These are phyloP conservation scores for Phalaenopsis hybrid DNA, from an alignment of 116 monocot genomes.

Conservation along the genomic window DNA sequence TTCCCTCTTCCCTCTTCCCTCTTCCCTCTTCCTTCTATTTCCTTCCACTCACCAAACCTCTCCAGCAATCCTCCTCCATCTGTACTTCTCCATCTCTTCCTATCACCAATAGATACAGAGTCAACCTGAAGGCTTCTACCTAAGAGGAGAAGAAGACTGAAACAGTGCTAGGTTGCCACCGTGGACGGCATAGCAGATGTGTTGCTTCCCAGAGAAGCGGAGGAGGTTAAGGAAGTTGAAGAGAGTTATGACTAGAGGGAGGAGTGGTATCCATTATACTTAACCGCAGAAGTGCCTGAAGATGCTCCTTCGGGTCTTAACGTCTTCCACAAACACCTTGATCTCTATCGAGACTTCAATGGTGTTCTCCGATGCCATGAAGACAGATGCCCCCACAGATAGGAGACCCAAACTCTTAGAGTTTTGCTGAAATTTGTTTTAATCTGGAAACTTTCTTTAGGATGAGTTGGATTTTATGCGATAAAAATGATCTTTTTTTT, in stretches of 20 bases:
- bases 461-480: background rate
- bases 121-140: background rate
- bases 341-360: constrained; percentile 35
- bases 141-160: background rate
- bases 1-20: background rate
- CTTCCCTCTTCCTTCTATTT: background rate
- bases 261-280: constrained; percentile 65
- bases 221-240: constrained; percentile 4
- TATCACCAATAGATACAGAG: background rate
- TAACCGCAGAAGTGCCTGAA: constrained; percentile 37
- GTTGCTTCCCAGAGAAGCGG: constrained; percentile 22
- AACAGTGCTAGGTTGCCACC: constrained; percentile 14
- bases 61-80: background rate
- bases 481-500: background rate
- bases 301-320: constrained; percentile 47
- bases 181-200: constrained; percentile 19
- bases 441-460: background rate
- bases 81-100: background rate
- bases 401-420: background rate
- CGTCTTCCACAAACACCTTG: constrained; percentile 50
- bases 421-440: background rate
- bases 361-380: constrained; percentile 42
- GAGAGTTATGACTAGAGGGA: constrained; percentile 54
- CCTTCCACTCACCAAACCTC: background rate
- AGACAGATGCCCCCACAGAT: constrained; percentile 54